A percentile compares a stretch with the other conserved stretches of the same genome.
Conservation (phyloP, 1,284 basidiomycete genomes). For the Fomes fomentarius region DNA sequence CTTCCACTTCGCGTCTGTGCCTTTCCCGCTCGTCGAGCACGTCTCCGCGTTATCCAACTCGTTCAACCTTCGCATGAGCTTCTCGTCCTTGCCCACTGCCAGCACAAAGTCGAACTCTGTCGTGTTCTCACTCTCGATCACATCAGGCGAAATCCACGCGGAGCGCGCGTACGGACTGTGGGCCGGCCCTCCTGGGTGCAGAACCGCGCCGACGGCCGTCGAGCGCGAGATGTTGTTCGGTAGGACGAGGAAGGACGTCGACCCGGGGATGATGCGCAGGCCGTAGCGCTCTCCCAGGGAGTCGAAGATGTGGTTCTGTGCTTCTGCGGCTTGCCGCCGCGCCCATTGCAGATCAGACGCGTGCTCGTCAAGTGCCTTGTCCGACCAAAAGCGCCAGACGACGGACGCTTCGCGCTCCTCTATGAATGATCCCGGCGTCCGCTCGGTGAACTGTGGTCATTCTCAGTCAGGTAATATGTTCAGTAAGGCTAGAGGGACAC, state of each 20-base stretch:
- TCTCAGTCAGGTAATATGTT: neutral
- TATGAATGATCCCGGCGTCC: slow-evolving; percentile 83
- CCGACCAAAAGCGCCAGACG: slow-evolving; percentile 84
- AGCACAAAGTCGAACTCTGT: slow-evolving; percentile 64
- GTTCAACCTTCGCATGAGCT: slow-evolving; percentile 70
- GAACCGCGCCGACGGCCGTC: slow-evolving; percentile 75
- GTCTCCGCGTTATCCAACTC: slow-evolving; percentile 76
- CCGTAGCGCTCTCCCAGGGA: slow-evolving; percentile 82
- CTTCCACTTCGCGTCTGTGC: slow-evolving; percentile 79
- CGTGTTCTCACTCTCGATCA: slow-evolving; percentile 36
- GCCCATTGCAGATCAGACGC: slow-evolving; percentile 75
- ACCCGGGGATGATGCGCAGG: slow-evolving; percentile 78
- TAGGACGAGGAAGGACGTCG: slow-evolving; percentile 80
- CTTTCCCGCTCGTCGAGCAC: slow-evolving; percentile 64
- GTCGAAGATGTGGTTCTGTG: slow-evolving; percentile 90
- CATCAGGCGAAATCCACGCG: slow-evolving; percentile 40
- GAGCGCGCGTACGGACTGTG: slow-evolving; percentile 48
- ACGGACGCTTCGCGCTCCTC: slow-evolving; percentile 86
- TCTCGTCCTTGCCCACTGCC: slow-evolving; percentile 75
- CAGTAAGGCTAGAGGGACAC: slow-evolving; percentile 34
- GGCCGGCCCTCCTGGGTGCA: slow-evolving; percentile 69
- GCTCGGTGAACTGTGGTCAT: slow-evolving; percentile 74
- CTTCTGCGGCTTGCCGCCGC: slow-evolving; percentile 83
- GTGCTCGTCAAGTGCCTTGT: slow-evolving; percentile 43
- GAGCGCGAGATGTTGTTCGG: slow-evolving; percentile 85